Base-by-base conservation (phyloP, 2,329 filamentous ascomycete species). In the Mycogone perniciosa region DNA sequence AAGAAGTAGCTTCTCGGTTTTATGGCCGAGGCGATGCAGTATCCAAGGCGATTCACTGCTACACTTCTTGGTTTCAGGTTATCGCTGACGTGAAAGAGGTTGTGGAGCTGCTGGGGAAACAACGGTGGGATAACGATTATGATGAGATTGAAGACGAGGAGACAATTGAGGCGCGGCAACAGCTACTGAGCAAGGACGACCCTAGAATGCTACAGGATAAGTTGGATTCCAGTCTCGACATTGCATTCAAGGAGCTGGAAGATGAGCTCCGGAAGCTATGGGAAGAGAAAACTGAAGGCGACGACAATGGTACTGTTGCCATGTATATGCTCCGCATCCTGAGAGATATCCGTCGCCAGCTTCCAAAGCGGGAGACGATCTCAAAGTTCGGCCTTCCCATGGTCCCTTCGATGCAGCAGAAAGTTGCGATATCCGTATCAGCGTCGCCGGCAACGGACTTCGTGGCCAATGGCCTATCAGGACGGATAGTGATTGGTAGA, bases 101-200 rank as follows among this genome's bases (percentile, higher is more conserved):
- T 4, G 77, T 90, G 6, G 80, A 82, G 38, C 75, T 80, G 52
- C 77, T 93, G 59, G 80, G 75, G 54, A 78, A 79, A 43, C 81
- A 85, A 57, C 79, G 82, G 50, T 91, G 88, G 86, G 85, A 91
- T 55, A 85, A 88, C 50, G 85, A 88, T 54, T 76, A 84, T 30
- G 82, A 86, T 46, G 81, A 86, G 46, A 81, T 89, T 38, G 86
- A 89, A 53, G 85, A 89, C 53, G 86, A 91, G 55, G 76, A 86
- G 48, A 81, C 78, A 1, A 78, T 86, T 20, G 84, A 88, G 54
- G 75, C 76, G 13, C 77, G 84, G 33, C 84, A 89, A 58, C 76
- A 77, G 35, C 66, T 84, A 0, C 74, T 95, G 9, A 89, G 84
- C 64, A 81, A 81, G 47, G 82, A 92, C 33, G 88, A 93, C 58